phyloP scores from a whole-genome alignment of 257 asterid species.

The Solanum verrucosum region DNA sequence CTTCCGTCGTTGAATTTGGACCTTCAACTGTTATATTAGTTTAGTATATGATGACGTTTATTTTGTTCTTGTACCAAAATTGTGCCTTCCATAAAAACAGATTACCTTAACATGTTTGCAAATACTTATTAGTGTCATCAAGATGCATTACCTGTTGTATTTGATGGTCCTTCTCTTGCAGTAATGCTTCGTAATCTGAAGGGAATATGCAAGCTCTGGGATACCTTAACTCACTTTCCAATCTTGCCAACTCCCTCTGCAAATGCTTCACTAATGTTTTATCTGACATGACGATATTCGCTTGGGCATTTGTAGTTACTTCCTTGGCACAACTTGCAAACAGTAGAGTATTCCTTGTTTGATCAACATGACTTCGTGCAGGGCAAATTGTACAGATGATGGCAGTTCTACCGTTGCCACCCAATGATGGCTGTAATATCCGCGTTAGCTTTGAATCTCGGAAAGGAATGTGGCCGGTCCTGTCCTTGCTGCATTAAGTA shows the following conservation, averaged over 20 bases:
- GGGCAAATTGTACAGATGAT: slow-evolving; percentile 25
- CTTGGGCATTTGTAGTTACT: slow-evolving; percentile 17
- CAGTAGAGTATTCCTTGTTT: slow-evolving; percentile 18
- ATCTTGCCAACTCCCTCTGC: slow-evolving; percentile 13
- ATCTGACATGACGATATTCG: slow-evolving; percentile 9
- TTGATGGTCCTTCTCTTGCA: slow-evolving; percentile 3
- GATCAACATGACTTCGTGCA: slow-evolving; percentile 15
- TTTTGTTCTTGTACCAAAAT: background rate
- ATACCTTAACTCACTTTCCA: slow-evolving; percentile 12
- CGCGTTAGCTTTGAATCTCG: slow-evolving; percentile 23
- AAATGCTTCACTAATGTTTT: slow-evolving; percentile 9
- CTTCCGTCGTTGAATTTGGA: background rate
- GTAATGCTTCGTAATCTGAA: slow-evolving; percentile 3
- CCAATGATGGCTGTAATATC: slow-evolving; percentile 15
- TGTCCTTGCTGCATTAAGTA: slow-evolving; percentile 12
- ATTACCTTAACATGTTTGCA: background rate
- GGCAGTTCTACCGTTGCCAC: slow-evolving; percentile 17
- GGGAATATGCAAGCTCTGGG: slow-evolving; percentile 8
- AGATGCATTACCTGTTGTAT: slow-evolving; percentile 2
- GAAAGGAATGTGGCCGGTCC: slow-evolving; percentile 13
- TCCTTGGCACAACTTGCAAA: slow-evolving; percentile 26
- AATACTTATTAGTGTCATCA: background rate
- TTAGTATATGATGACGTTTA: background rate
- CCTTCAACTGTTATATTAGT: background rate
- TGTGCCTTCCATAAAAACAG: background rate